Evolutionary conservation across 2,329 filamentous ascomycete genomes (phyloP), one percentile per base, ranked within the genome.

Genomic region (Chrysoporthe cubensis): DNA sequence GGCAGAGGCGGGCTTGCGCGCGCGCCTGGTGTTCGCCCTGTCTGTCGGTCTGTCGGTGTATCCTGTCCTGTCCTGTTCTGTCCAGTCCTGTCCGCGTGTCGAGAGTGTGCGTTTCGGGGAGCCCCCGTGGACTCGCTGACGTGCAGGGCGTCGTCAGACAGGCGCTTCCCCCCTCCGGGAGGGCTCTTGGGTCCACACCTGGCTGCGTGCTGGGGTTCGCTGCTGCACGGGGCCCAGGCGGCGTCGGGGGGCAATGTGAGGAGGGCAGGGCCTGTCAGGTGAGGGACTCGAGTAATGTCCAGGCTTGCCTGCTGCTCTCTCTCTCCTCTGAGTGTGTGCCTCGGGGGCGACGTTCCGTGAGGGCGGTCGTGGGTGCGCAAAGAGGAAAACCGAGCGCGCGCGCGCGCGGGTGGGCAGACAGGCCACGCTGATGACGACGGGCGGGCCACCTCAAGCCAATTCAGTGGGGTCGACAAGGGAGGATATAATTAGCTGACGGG

Each of bases 391-490:
- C 44, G 26, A 3, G 21, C 21, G 6, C 3, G 32, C 13, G 50
- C 26, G 16, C 8, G 26, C 26, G 26, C 26, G 26, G 26, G 26
- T 26, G 26, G 14, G 21, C 14, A 44, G 58, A 61, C 58, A 61
- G 58, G 21, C 58, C 58, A 61, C 40, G 2, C 26, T 61, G 59
- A 61, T 61, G 59, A 61, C 59, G 59, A 61, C 59, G 42, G 48
- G 26, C 9, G 32, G 54, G 43, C 42, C 42, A 13, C 59, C 32
- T 26, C 59, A 46, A 32, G 59, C 16, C 59, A 61, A 26, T 37
- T 32, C 59, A 37, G 59, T 61, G 59, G 59, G 21, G 59, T 18
- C 26, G 59, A 46, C 59, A 44, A 34, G 42, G 42, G 59, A 44
- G 42, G 26, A 48, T 44, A 46, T 46, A 46, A 60, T 42, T 60